These are phyloP conservation scores for Thelephora terrestris DNA, from an alignment of 1,284 basidiomycete species.

Conservation along the genomic window DNA sequence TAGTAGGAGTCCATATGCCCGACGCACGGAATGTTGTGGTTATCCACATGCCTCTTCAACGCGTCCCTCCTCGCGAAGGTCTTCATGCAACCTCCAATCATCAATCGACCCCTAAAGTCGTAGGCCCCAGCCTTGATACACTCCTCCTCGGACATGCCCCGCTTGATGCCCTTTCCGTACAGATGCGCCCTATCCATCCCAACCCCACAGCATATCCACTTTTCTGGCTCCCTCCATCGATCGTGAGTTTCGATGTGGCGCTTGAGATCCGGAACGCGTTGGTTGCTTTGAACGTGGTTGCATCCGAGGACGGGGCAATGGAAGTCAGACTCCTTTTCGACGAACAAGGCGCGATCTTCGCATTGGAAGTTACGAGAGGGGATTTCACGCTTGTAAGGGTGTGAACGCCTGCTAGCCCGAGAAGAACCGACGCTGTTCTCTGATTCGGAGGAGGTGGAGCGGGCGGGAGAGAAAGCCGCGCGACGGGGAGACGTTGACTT, in stretches of 20 bases:
- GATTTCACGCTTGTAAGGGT: background rate
- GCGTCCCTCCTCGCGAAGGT: conserved; percentile 48
- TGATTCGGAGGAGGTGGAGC: background rate
- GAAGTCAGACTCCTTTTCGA: background rate
- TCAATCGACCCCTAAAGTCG: conserved; percentile 23
- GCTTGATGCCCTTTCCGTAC: conserved; percentile 13
- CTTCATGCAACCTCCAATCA: conserved; percentile 41
- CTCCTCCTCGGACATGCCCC: conserved; percentile 16
- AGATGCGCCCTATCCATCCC: conserved; percentile 23
- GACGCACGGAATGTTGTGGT: conserved; percentile 29
- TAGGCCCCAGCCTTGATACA: conserved; percentile 11
- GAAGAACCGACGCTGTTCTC: background rate
- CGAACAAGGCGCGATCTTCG: background rate
- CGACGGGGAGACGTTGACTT: background rate
- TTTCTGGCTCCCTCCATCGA: conserved; percentile 20
- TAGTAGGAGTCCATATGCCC: conserved; percentile 13
- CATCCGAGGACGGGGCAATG: conserved; percentile 1
- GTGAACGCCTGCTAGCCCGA: background rate
- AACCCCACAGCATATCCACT: conserved; percentile 32
- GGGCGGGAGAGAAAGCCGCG: background rate
- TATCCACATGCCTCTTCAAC: conserved; percentile 43
- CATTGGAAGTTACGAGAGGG: background rate
- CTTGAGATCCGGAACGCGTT: conserved; percentile 40
- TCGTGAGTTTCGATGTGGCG: conserved; percentile 43
- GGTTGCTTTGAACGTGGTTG: conserved; percentile 22